These are phyloP conservation scores for Fusarium nematophilum DNA, from an alignment of 2,329 filamentous ascomycete species.

Conservation along the genomic window DNA sequence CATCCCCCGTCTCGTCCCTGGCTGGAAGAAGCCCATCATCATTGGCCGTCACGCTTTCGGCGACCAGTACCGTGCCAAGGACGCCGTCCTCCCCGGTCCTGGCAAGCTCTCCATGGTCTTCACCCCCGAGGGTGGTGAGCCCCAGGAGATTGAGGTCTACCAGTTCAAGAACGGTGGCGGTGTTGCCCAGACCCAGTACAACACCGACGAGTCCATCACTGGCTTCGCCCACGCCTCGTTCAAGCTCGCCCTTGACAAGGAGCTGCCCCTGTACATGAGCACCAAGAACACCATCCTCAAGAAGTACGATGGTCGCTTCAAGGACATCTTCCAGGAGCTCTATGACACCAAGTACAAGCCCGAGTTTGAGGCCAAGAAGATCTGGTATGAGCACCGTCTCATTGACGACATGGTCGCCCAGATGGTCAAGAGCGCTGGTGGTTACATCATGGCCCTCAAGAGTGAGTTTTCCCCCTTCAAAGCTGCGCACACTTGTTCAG, in stretches of 20 bases:
- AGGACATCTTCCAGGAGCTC: slow-evolving; percentile 99
- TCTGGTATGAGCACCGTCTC: slow-evolving; percentile 99
- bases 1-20: slow-evolving; percentile 92
- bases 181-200: slow-evolving; percentile 96
- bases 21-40: slow-evolving; percentile 99
- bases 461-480: slow-evolving; percentile 68
- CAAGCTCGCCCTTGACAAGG: slow-evolving; percentile 91
- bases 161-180: slow-evolving; percentile 89
- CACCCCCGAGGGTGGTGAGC: slow-evolving; percentile 84
- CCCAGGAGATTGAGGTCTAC: slow-evolving; percentile 89
- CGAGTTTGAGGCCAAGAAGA: slow-evolving; percentile 88
- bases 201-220: slow-evolving; percentile 93
- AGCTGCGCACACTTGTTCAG: slow-evolving; percentile 20
- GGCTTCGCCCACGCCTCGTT: slow-evolving; percentile 97
- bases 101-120: slow-evolving; percentile 96
- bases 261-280: slow-evolving; percentile 97
- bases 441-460: slow-evolving; percentile 98
- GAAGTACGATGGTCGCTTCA: slow-evolving; percentile 98
- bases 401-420: slow-evolving; percentile 99
- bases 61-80: slow-evolving; percentile 98
- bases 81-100: slow-evolving; percentile 82
- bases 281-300: slow-evolving; percentile 99
- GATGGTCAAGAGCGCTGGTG: slow-evolving; percentile 99
- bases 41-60: slow-evolving; percentile 98
- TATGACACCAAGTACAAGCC: slow-evolving; percentile 89